A percentile compares a stretch with the other conserved stretches of the same genome.
Evolutionary conservation across 352 stramenopile species (phyloP).

Genomic region (Aphanomyces euteiches): DNA sequence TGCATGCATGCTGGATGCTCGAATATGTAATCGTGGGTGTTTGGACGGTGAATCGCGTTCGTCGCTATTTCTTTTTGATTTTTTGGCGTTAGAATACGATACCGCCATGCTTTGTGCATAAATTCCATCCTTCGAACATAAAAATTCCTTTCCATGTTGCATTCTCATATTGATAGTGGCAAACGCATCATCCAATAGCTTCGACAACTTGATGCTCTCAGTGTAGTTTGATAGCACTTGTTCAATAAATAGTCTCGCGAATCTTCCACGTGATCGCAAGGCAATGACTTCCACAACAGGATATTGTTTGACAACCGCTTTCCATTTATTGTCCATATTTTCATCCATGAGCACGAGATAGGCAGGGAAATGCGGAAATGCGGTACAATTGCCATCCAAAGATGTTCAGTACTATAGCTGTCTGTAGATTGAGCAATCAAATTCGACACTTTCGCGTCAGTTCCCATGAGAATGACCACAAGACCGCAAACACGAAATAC

Average conservation of each 20-base stretch:
- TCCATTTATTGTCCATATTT: too few species aligned
- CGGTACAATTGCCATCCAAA: slow-evolving; percentile 9
- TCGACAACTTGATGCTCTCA: neutral
- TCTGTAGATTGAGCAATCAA: too few species aligned
- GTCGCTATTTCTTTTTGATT: neutral
- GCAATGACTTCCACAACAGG: neutral
- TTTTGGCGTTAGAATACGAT: slow-evolving; percentile 8
- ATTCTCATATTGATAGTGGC: neutral
- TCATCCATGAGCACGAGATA: too few species aligned
- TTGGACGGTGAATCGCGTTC: neutral
- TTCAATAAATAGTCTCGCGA: slow-evolving; percentile 13
- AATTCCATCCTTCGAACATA: slow-evolving; percentile 4
- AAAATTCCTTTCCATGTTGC: neutral
- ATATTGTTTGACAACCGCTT: slow-evolving; percentile 3
- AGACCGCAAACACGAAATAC: slow-evolving; percentile 34
- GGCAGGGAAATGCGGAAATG: neutral
- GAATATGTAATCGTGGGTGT: neutral
- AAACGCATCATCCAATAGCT: slow-evolving; percentile 15
- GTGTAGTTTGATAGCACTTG: neutral
- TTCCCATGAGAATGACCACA: slow-evolving; percentile 36
- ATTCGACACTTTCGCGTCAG: slow-evolving; percentile 30
- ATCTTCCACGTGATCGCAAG: slow-evolving; percentile 7
- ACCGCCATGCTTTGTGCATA: slow-evolving; percentile 8
- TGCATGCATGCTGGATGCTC: neutral
- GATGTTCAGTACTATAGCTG: slow-evolving; percentile 1